phyloP scores from a whole-genome alignment of 2,329 filamentous ascomycete genomes.

The Exophiala phaeomuriformis region DNA sequence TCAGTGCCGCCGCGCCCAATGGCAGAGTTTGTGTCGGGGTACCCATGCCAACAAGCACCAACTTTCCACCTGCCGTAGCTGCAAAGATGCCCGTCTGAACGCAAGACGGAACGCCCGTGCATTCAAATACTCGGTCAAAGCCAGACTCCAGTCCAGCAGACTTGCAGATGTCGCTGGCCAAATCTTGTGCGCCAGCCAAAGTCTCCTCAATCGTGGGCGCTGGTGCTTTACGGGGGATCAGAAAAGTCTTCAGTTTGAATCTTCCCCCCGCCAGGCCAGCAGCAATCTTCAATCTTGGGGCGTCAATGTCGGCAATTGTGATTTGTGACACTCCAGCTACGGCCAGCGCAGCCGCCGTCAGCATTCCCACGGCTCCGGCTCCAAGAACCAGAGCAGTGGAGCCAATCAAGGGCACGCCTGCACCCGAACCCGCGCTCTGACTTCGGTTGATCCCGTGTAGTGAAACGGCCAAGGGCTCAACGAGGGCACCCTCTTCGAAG shows the following conservation, averaged over 20 bases:
- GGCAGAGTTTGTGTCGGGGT: slow-evolving; percentile 49
- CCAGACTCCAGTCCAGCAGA: slow-evolving; percentile 29
- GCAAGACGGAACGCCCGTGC: slow-evolving; percentile 41
- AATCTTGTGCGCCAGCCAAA: slow-evolving; percentile 30
- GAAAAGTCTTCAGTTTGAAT: slow-evolving; percentile 32
- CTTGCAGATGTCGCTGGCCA: slow-evolving; percentile 32
- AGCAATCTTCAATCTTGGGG: slow-evolving; percentile 50
- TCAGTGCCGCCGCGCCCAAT: slow-evolving; percentile 48
- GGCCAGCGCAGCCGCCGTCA: slow-evolving; percentile 52
- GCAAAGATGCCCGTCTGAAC: slow-evolving; percentile 42
- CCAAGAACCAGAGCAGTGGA: slow-evolving; percentile 53
- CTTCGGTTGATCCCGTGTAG: slow-evolving; percentile 54
- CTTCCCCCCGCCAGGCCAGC: slow-evolving; percentile 32
- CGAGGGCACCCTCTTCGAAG: slow-evolving; percentile 50
- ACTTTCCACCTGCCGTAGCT: slow-evolving; percentile 43
- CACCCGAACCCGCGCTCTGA: slow-evolving; percentile 34
- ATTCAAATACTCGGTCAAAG: slow-evolving; percentile 42
- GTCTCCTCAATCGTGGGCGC: slow-evolving; percentile 38
- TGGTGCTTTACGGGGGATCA: slow-evolving; percentile 32
- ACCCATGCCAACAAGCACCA: slow-evolving; percentile 53
- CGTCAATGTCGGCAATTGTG: slow-evolving; percentile 56
- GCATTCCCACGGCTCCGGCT: slow-evolving; percentile 54
- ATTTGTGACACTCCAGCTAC: slow-evolving; percentile 49
- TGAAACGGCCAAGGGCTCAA: slow-evolving; percentile 55
- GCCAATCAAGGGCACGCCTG: slow-evolving; percentile 31